Conservation (phyloP, 306 rosid species). For the Inga laurina region DNA sequence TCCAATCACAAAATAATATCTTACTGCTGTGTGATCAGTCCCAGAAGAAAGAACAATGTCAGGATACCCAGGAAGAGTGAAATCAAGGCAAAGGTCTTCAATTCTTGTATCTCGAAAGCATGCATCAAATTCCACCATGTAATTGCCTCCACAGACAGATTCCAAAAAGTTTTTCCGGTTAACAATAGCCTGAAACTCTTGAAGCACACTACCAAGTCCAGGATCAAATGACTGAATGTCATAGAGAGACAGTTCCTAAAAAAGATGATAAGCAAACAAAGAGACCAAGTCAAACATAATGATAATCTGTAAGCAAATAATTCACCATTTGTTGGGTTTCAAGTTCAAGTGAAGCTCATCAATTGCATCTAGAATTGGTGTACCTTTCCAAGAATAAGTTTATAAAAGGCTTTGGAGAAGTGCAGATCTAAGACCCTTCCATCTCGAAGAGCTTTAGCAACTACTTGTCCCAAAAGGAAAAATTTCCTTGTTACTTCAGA, state of each 20-base stretch:
- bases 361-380: slow-evolving; percentile 23
- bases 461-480: slow-evolving; percentile 82
- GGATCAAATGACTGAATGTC: slow-evolving; percentile 90
- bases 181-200: slow-evolving; percentile 85
- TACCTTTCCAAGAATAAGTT: slow-evolving; percentile 92
- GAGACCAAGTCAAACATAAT: slow-evolving; percentile 23
- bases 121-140: slow-evolving; percentile 37
- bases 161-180: slow-evolving; percentile 51
- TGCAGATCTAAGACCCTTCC: slow-evolving; percentile 93
- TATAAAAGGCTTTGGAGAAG: slow-evolving; percentile 90
- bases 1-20: slow-evolving; percentile 25
- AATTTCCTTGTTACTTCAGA: slow-evolving; percentile 70
- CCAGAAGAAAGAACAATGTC: slow-evolving; percentile 66
- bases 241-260: slow-evolving; percentile 75
- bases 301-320: slow-evolving; percentile 14
- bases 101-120: slow-evolving; percentile 62
- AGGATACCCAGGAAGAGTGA: slow-evolving; percentile 94
- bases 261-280: slow-evolving; percentile 24
- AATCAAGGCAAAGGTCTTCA: slow-evolving; percentile 96
- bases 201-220: slow-evolving; percentile 72
- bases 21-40: slow-evolving; percentile 59
- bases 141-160: slow-evolving; percentile 44
- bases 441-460: slow-evolving; percentile 92
- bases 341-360: slow-evolving; percentile 25
- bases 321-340: slow-evolving; percentile 18